Evolutionary conservation across 352 stramenopile species (phyloP), one percentile per base, ranked within the genome.

Genomic region (Phytophthora ramorum): DNA sequence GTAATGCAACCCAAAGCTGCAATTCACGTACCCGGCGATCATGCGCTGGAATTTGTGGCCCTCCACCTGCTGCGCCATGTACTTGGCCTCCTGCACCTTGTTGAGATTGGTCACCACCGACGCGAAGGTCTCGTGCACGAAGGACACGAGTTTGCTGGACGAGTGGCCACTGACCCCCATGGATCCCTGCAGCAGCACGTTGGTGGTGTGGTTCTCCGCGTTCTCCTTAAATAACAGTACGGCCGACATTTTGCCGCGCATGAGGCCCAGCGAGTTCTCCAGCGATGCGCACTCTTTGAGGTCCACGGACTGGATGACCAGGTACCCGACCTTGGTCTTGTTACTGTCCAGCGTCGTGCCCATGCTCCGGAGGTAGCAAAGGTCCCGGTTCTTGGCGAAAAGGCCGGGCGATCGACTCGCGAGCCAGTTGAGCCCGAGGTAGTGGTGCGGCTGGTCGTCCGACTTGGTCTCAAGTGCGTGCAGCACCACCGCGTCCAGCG

Each of bases 371-470:
- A 92, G 62, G 35, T 80, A 92, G 55, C 79, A 89, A 1, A 89
- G 13, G 51, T 92, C 83, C 35, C 78, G 69, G 69, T 73, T 89
- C 66, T 87, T 89, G 37, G 71, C 59, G 32, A 92, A 89, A n/a
- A 87, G 34, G 2, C 79, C 72, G 0, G 75, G 56, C 17, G 66
- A 79, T 20, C 76, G 71, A 38, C 69, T 61, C 3, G 79, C 81
- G 49, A 86, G 12, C 83, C 83, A 92, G 62, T 90, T 87, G 51
- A 92, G 75, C n/a, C 83, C 83, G 14, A 92, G 71, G 63, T 83
- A 92, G 48, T 79, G 71, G 51, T 82, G 72, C 28, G 81, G 79
- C 47, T 83, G 54, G 34, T 73, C 43, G 32, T 81, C 71, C 22
- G 69, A 76, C 30, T 55, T 63, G 4, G 69, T 71, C 32, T 81